Percentiles rank a stretch among this genome's conserved stretches.
These are phyloP conservation scores for Mallotus japonicus DNA, from an alignment of 441 rosid species.

Conservation along the genomic window DNA sequence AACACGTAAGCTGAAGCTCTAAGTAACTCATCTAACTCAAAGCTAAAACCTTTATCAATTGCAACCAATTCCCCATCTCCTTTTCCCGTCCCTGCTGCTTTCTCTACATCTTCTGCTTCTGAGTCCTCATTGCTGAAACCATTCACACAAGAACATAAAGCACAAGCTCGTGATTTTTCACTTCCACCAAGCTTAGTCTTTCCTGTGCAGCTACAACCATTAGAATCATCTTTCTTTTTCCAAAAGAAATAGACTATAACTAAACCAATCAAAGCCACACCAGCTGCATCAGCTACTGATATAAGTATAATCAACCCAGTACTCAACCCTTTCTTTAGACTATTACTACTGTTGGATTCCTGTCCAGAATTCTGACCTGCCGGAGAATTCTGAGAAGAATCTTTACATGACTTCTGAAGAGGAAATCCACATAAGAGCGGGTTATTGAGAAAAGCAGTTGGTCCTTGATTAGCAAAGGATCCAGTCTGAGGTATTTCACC, in stretches of 20 bases:
- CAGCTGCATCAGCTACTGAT: conserved; percentile 74
- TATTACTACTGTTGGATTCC: conserved; percentile 21
- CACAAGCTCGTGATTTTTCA: conserved; percentile 33
- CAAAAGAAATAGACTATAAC: conserved; percentile 71
- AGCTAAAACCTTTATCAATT: conserved; percentile 76
- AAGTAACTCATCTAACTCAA: conserved; percentile 83
- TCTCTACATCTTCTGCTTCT: conserved; percentile 55
- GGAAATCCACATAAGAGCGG: conserved; percentile 87
- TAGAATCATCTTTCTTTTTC: conserved; percentile 69
- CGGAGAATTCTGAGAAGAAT: conserved; percentile 27
- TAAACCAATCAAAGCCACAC: conserved; percentile 71
- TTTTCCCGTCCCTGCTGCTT: conserved; percentile 23
- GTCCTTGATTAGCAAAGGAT: conserved; percentile 90
- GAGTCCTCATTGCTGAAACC: conserved; percentile 50
- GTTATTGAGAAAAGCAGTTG: conserved; percentile 82
- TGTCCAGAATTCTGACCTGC: conserved; percentile 36
- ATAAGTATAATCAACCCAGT: conserved; percentile 68
- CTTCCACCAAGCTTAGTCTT: conserved; percentile 59
- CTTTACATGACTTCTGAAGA: conserved; percentile 69
- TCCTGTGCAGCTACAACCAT: conserved; percentile 80
- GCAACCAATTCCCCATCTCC: conserved; percentile 86
- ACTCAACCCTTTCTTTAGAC: conserved; percentile 43
- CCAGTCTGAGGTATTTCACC: conserved; percentile 93
- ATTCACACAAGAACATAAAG: conserved; percentile 28
- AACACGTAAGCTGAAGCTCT: conserved; percentile 94